A percentile compares a stretch with the other conserved stretches of the same genome.
Evolutionary conservation across 805 yeast species (phyloP).

Genomic region (Grigorovia yakushimaensis): DNA sequence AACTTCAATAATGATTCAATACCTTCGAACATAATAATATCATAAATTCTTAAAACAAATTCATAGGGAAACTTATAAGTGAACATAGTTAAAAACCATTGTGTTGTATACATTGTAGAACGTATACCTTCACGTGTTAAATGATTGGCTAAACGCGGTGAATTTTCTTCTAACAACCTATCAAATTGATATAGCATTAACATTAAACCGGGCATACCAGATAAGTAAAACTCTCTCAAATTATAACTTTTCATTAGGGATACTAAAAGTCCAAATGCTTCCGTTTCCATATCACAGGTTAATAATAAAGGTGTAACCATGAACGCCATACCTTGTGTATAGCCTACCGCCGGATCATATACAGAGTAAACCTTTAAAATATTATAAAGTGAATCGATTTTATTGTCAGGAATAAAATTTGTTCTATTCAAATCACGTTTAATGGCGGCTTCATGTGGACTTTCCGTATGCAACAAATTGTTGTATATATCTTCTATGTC

Average conservation of each 20-base stretch:
- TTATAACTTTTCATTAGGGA: slow-evolving; percentile 77
- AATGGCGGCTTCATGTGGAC: slow-evolving; percentile 66
- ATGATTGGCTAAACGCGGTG: slow-evolving; percentile 68
- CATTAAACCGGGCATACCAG: slow-evolving; percentile 92
- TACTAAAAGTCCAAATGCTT: slow-evolving; percentile 73
- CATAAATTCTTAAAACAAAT: slow-evolving; percentile 79
- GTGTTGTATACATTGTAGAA: slow-evolving; percentile 94
- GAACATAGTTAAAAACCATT: slow-evolving; percentile 93
- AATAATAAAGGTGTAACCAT: slow-evolving; percentile 75
- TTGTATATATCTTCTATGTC: slow-evolving; percentile 29
- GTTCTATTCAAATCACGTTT: slow-evolving; percentile 80
- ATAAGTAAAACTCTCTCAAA: slow-evolving; percentile 66
- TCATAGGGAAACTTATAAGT: slow-evolving; percentile 90
- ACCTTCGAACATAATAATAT: slow-evolving; percentile 85
- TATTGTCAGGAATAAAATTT: slow-evolving; percentile 58
- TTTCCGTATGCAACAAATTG: slow-evolving; percentile 40
- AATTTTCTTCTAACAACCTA: slow-evolving; percentile 64
- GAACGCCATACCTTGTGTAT: slow-evolving; percentile 97
- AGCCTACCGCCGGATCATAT: slow-evolving; percentile 88
- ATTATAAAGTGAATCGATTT: slow-evolving; percentile 54
- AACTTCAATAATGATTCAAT: slow-evolving; percentile 76
- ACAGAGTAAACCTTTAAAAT: slow-evolving; percentile 78
- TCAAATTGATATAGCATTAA: slow-evolving; percentile 82
- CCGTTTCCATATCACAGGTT: slow-evolving; percentile 60
- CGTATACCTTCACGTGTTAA: slow-evolving; percentile 76